Evolutionary conservation across 2,329 filamentous ascomycete genomes (phyloP), one percentile per base, ranked within the genome.

Genomic region (Aspergillus nomiae): DNA sequence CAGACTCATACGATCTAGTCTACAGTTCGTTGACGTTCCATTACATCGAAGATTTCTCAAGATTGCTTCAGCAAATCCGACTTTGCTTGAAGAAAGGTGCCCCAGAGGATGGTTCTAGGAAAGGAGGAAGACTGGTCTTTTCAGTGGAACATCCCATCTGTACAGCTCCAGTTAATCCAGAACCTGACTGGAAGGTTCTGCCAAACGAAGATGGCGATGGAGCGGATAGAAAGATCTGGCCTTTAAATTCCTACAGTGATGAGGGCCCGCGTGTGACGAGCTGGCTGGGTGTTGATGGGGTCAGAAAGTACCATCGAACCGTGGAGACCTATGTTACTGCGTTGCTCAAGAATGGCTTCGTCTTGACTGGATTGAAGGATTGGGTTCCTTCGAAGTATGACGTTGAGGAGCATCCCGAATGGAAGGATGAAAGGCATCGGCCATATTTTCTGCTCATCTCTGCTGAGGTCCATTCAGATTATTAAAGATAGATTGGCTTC

Each of bases 221-320:
- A n/a, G 63, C 74, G n/a, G 71, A 71, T n/a, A 63, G 68, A n/a
- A 71, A 69, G 36, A 73, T 75, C 26, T 84, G 81, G 82, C 76
- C 76, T 34, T 65, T 83, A 41, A 76, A 81, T 67, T 71, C 70
- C 36, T 83, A 83, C 64, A 70, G 78, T 21, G 68, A 71, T 6
- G 81, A 84, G 69, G 81, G 81, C 1, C 65, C 75, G 60, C 71
- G 81, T 24, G 69, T 73, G 32, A 78, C 76, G 5, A 75, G 76
- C 55, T 84, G 82, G 81, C 65, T 84, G 46, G 79, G 76, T 11
- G 67, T 76, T 21, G 78, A 78, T 1, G 54, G 59, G 7, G 77
- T 81, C 59, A 69, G 74, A 60, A 84, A 84, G 71, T 79, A 84
- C 67, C 81, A 84, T 70, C 77, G 81, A 4, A 83, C 81, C 10